phyloP scores from a whole-genome alignment of 345 rosid genomes.

The Linum trigynum region DNA sequence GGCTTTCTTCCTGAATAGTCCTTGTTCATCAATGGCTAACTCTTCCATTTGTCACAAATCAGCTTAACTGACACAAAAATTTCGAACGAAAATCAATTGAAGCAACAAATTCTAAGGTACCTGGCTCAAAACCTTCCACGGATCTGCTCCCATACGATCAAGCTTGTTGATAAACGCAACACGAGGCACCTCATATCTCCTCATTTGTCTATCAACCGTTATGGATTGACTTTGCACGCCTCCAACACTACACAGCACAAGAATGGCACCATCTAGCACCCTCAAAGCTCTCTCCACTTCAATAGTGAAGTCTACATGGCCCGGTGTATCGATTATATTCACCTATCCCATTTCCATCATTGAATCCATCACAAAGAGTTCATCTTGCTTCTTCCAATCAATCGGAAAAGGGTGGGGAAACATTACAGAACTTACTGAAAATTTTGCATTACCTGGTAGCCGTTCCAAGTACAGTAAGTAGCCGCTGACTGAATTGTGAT shows the following conservation, averaged over 20 bases:
- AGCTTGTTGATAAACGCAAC: conserved; percentile 94
- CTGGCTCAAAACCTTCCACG: conserved; percentile 96
- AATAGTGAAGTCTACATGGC: conserved; percentile 95
- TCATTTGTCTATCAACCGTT: conserved; percentile 98
- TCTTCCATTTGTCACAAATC: not conserved
- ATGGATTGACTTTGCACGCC: conserved; percentile 99
- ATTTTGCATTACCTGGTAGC: conserved; percentile 43
- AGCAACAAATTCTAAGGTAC: conserved; percentile 19
- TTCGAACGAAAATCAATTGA: no score
- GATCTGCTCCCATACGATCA: conserved; percentile 99
- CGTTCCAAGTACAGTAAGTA: conserved; percentile 94
- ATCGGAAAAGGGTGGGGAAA: not conserved
- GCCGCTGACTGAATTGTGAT: conserved; percentile 99
- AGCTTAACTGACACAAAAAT: not conserved
- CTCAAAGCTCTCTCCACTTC: conserved; percentile 99
- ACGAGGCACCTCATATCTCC: conserved; percentile 91
- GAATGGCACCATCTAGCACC: conserved; percentile 90
- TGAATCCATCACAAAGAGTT: no score
- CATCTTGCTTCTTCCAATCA: not conserved
- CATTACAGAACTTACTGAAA: not conserved
- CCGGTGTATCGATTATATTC: conserved; percentile 95
- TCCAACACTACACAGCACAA: conserved; percentile 93
- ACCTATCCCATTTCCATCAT: conserved; percentile 27
- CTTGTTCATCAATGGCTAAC: not conserved
- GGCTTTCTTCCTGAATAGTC: not conserved